Evolutionary conservation across 257 asterid species (phyloP).

Genomic region (Lycium ferocissimum): DNA sequence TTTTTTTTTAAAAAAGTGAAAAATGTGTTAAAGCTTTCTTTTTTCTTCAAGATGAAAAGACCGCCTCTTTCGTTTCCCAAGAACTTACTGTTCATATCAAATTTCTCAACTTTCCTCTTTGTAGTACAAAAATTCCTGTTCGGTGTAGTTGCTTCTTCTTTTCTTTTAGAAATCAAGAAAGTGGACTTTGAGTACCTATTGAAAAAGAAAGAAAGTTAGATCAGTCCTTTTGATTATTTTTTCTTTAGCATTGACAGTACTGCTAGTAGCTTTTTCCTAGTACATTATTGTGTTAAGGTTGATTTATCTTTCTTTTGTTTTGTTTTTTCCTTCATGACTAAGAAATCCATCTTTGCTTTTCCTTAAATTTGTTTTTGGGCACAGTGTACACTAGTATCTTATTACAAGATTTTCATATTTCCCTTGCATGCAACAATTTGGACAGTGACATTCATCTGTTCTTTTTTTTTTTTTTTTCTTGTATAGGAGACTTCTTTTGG

Average conservation of each 20-base stretch:
- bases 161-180: background rate
- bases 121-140: background rate
- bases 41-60: background rate
- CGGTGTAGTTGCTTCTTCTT: background rate
- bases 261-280: background rate
- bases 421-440: background rate
- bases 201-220: background rate
- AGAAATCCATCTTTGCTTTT: background rate
- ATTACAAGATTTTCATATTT: background rate
- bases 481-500: background rate
- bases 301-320: background rate
- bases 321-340: background rate
- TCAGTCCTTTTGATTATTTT: background rate
- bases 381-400: background rate
- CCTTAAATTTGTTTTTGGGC: background rate
- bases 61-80: background rate
- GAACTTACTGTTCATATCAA: background rate
- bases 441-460: background rate
- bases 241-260: background rate
- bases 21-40: no score
- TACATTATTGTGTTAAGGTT: background rate
- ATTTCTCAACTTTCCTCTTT: background rate
- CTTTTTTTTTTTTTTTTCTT: no score
- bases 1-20: no score
- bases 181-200: background rate